Percentiles rank a stretch among this genome's conserved stretches.
These are phyloP conservation scores for Fagus sylvatica DNA, from an alignment of 306 rosid species.

Conservation along the genomic window DNA sequence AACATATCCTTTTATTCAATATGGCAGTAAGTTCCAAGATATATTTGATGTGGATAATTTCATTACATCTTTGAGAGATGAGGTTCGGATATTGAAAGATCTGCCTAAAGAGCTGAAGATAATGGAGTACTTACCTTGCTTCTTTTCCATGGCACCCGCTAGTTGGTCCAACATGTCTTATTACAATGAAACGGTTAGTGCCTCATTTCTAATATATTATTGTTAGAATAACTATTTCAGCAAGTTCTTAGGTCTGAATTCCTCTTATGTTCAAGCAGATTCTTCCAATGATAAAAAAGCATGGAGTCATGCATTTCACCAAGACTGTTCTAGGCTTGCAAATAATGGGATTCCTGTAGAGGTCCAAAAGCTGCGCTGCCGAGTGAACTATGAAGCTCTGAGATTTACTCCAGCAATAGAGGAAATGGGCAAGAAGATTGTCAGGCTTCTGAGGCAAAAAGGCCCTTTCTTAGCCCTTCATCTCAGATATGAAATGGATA, in stretches of 20 bases:
- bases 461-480: constrained; percentile 97
- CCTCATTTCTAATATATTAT: not conserved
- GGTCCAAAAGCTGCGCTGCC: constrained; percentile 80
- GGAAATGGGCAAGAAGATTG: constrained; percentile 68
- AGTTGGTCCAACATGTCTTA: constrained; percentile 91
- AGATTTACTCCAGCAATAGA: constrained; percentile 78
- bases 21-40: constrained; percentile 79
- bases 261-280: constrained; percentile 42
- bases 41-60: constrained; percentile 78
- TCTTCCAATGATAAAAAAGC: constrained; percentile 65
- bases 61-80: constrained; percentile 74
- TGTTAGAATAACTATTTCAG: not conserved
- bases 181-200: constrained; percentile 66
- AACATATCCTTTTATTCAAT: constrained; percentile 4
- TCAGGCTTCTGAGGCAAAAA: constrained; percentile 63
- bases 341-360: constrained; percentile 67
- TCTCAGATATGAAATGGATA: constrained; percentile 98
- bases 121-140: constrained; percentile 19
- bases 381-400: constrained; percentile 71
- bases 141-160: constrained; percentile 67
- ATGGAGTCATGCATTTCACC: constrained; percentile 77
- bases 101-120: constrained; percentile 73
- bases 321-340: constrained; percentile 76
- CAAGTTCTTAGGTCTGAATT: constrained; percentile 6
- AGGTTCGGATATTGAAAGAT: constrained; percentile 73